Evolutionary conservation across 768 basidiomycete species (phyloP).

Genomic region (Termitomyces sp.): DNA sequence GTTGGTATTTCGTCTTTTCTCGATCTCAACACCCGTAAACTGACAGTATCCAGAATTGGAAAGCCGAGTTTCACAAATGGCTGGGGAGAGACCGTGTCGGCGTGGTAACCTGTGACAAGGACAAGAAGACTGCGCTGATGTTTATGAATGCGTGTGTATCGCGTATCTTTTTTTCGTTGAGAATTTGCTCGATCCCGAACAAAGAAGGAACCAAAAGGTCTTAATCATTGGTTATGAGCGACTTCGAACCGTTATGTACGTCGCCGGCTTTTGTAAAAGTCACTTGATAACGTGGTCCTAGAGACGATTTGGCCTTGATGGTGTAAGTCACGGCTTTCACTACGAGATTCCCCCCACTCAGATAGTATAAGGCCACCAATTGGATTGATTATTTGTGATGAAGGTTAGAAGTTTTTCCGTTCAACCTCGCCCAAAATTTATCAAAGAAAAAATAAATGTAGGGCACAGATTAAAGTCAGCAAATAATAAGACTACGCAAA

Average conservation of each 20-base stretch:
- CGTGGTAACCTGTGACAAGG: slow-evolving; percentile 41
- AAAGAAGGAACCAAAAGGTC: slow-evolving; percentile 73
- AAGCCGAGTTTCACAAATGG: slow-evolving; percentile 95
- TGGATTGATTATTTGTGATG: slow-evolving; percentile 92
- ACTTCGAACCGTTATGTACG: slow-evolving; percentile 73
- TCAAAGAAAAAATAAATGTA: slow-evolving; percentile 18
- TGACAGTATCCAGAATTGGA: slow-evolving; percentile 73
- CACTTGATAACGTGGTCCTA: slow-evolving; percentile 3
- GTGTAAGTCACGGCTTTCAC: slow-evolving; percentile 35
- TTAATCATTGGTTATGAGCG: slow-evolving; percentile 95
- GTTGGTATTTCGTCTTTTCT: slow-evolving; percentile 32
- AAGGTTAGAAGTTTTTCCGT: slow-evolving; percentile 46
- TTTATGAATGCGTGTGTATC: slow-evolving; percentile 68
- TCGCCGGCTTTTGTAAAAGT: neutral
- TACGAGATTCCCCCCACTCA: neutral
- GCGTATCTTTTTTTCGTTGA: neutral
- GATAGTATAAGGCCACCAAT: slow-evolving; percentile 66
- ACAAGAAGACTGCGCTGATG: slow-evolving; percentile 49
- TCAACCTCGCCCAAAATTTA: neutral
- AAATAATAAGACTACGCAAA: slow-evolving; percentile 82
- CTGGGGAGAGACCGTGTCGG: slow-evolving; percentile 49
- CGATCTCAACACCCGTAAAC: neutral
- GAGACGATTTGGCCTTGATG: slow-evolving; percentile 53
- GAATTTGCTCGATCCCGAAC: neutral
- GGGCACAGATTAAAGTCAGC: slow-evolving; percentile 92